These are phyloP conservation scores for Sporothrix euskadiensis DNA, from an alignment of 2,329 filamentous ascomycete genomes.

Conservation along the genomic window DNA sequence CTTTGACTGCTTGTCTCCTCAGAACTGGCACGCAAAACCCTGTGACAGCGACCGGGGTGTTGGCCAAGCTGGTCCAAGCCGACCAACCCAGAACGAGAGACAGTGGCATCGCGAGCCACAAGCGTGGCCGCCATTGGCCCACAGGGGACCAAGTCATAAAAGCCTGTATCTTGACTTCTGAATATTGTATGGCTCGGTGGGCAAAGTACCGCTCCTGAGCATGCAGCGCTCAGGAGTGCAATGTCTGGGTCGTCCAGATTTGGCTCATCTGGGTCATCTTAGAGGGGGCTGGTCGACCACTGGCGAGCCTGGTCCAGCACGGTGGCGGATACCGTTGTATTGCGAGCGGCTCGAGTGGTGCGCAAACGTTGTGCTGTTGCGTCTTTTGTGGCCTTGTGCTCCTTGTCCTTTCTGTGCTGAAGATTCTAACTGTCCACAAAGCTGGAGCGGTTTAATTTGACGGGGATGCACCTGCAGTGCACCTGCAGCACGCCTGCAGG, in stretches of 20 bases:
- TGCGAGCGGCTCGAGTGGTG: slow-evolving; percentile 20
- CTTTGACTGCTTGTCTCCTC: slow-evolving; percentile 14
- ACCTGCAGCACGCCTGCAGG: slow-evolving; percentile 26
- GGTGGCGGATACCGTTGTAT: slow-evolving; percentile 24
- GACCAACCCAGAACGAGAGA: slow-evolving; percentile 17
- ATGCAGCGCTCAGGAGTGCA: slow-evolving; percentile 28
- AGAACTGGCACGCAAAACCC: slow-evolving; percentile 25
- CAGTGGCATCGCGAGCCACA: slow-evolving; percentile 27
- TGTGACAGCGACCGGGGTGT: slow-evolving; percentile 19
- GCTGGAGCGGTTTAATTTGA: slow-evolving; percentile 29
- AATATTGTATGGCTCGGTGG: background rate
- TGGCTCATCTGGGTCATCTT: slow-evolving; percentile 1
- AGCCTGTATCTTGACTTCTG: background rate
- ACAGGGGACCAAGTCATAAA: background rate
- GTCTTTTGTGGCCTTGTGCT: background rate
- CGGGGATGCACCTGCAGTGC: slow-evolving; percentile 13
- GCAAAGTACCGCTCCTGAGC: slow-evolving; percentile 5
- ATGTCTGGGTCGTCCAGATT: background rate
- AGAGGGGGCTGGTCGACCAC: slow-evolving; percentile 17
- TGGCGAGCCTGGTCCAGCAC: background rate
- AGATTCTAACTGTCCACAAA: slow-evolving; percentile 10
- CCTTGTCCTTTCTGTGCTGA: background rate
- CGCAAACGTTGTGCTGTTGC: slow-evolving; percentile 6
- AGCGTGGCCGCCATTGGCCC: slow-evolving; percentile 24
- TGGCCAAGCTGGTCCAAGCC: background rate